A percentile compares a stretch with the other conserved stretches of the same genome.
These are phyloP conservation scores for Pyricularia grisea DNA, from an alignment of 2,329 filamentous ascomycete species.

Conservation along the genomic window DNA sequence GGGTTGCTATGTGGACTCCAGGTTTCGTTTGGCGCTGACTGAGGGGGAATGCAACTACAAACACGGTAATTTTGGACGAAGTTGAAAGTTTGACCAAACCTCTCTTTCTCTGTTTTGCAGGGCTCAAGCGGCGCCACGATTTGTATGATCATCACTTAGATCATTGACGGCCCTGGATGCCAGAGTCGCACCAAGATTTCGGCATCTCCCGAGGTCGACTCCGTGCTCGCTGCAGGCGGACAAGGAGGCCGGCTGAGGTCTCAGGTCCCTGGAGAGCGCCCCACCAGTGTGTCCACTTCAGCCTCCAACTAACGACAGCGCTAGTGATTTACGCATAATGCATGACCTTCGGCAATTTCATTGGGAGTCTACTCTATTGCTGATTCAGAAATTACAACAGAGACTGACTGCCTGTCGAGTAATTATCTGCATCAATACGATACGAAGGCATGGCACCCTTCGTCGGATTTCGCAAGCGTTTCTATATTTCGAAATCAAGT, in stretches of 20 bases:
- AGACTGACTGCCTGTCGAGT: neutral
- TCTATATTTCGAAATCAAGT: neutral
- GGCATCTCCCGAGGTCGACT: neutral
- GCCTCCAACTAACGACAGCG: neutral
- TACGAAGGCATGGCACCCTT: neutral
- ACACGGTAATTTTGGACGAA: neutral
- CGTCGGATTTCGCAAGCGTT: neutral
- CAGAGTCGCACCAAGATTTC: constrained; percentile 1
- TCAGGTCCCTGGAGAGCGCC: neutral
- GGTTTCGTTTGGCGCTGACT: neutral
- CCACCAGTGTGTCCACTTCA: neutral
- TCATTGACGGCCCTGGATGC: neutral
- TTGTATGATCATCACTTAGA: neutral
- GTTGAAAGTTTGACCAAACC: neutral
- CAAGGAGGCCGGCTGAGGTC: neutral
- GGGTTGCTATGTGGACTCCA: neutral
- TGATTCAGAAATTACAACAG: neutral
- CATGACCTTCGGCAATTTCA: neutral
- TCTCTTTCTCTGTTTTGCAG: neutral
- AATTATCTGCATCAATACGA: neutral
- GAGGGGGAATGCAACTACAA: neutral
- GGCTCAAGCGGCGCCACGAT: neutral
- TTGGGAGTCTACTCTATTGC: neutral
- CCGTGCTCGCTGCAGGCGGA: neutral
- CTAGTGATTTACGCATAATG: neutral